Percentiles rank a stretch among this genome's conserved stretches.
phyloP scores from a whole-genome alignment of 176 grass and related monocot genomes.

The Zea mays region DNA sequence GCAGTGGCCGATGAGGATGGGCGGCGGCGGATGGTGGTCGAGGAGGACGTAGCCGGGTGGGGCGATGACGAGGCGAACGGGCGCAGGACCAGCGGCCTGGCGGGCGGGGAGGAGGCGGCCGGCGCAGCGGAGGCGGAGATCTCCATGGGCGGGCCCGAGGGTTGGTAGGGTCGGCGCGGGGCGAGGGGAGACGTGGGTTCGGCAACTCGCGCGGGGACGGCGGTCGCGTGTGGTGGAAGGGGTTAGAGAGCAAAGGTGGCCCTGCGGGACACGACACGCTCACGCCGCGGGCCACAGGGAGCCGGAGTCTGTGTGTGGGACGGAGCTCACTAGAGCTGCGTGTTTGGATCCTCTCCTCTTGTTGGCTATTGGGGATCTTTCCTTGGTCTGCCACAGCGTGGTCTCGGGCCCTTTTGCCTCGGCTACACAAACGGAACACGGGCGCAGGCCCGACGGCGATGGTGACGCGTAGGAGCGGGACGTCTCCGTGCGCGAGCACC shows the following conservation, averaged over 20 bases:
- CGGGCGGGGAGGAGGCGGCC: conserved; percentile 7
- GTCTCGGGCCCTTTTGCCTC: no score
- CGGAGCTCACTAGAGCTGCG: conserved; percentile 5
- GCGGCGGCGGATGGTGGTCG: neutral
- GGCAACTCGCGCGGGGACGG: neutral
- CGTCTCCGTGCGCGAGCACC: no score
- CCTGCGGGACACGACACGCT: neutral
- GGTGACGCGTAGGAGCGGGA: no score
- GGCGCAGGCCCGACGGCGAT: no score
- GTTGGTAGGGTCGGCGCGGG: neutral
- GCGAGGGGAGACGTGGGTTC: neutral
- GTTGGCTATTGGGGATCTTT: neutral
- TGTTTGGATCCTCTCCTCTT: conserved; percentile 23
- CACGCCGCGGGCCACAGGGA: neutral
- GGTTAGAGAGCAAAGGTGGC: neutral
- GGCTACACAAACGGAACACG: no score
- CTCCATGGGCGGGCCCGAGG: conserved; percentile 21
- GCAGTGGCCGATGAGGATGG: conserved; percentile 27
- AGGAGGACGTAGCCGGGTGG: neutral
- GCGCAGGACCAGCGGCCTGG: conserved; percentile 29
- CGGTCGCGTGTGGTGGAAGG: neutral
- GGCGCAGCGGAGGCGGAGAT: conserved; percentile 41
- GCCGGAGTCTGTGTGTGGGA: neutral
- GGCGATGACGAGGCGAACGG: conserved; percentile 22
- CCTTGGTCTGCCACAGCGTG: no score